These are phyloP conservation scores for Anisodus tanguticus DNA, from an alignment of 257 asterid species.

Conservation along the genomic window DNA sequence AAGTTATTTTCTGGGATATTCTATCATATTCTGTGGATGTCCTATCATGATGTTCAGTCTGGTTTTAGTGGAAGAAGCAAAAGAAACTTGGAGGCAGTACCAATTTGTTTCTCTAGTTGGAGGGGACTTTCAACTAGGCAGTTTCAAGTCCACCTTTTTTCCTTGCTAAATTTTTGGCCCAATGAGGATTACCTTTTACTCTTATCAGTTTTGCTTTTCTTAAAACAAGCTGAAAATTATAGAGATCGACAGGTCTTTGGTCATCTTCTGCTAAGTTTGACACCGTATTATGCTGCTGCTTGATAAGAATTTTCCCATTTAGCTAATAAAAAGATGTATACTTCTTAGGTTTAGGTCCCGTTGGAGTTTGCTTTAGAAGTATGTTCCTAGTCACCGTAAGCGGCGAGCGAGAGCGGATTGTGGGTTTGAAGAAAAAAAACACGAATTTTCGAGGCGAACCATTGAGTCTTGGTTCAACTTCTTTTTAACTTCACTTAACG, in stretches of 20 bases:
- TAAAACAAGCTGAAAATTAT: neutral
- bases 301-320: neutral
- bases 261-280: conserved; percentile 6
- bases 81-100: neutral
- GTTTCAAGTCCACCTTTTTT: conserved; percentile 7
- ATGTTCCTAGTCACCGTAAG: neutral
- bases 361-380: neutral
- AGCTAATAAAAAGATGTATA: neutral
- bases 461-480: too few relatives aligned
- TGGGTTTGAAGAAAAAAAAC: too few relatives aligned
- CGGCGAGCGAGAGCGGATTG: too few relatives aligned
- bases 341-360: neutral
- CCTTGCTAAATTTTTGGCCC: neutral
- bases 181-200: conserved; percentile 22
- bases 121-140: neutral
- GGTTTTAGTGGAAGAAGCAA: neutral
- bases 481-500: too few relatives aligned
- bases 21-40: neutral
- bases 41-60: neutral
- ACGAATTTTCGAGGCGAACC: too few relatives aligned
- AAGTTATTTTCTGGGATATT: conserved; percentile 9
- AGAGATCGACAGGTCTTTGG: neutral
- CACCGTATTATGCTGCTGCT: neutral
- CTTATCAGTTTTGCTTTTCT: neutral
- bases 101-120: conserved; percentile 12